phyloP scores from a whole-genome alignment of 140 eudicot species.

The Ambrosia hybrid region DNA sequence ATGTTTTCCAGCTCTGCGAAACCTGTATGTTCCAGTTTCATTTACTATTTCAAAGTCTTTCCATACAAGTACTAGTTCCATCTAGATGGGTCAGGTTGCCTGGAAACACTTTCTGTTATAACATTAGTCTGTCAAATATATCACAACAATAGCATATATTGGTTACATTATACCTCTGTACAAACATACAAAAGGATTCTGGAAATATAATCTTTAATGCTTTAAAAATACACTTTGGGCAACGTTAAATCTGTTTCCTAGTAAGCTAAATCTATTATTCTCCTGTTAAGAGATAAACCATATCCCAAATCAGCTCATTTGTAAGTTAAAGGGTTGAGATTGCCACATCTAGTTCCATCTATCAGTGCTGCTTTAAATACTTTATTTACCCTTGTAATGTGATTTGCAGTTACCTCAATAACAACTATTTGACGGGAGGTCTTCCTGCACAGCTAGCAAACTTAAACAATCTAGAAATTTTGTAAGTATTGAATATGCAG shows the following conservation, averaged over 20 bases:
- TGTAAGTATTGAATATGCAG: slow-evolving; percentile 52
- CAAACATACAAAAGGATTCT: not conserved
- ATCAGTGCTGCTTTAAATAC: slow-evolving; percentile 6
- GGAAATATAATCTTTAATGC: not conserved
- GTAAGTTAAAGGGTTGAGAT: not conserved
- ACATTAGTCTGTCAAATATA: not conserved
- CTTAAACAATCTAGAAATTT: slow-evolving; percentile 88
- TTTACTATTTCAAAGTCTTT: not conserved
- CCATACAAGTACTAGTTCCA: not conserved
- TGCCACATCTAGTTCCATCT: slow-evolving; percentile 7
- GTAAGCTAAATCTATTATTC: not conserved
- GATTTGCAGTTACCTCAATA: slow-evolving; percentile 57
- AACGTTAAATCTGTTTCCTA: not conserved
- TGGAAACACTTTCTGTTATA: not conserved
- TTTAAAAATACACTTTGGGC: not conserved
- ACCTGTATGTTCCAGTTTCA: slow-evolving; percentile 60
- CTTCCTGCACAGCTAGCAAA: slow-evolving; percentile 93
- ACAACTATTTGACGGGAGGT: slow-evolving; percentile 88
- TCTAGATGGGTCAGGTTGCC: slow-evolving; percentile 13
- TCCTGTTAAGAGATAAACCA: not conserved
- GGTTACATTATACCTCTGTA: not conserved
- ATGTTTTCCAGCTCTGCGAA: slow-evolving; percentile 89
- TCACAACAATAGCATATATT: not conserved
- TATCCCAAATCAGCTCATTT: not conserved
- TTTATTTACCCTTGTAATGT: slow-evolving; percentile 9